Conservation (phyloP, 108 stramenopile species). For the Ochromonas danica region DNA sequence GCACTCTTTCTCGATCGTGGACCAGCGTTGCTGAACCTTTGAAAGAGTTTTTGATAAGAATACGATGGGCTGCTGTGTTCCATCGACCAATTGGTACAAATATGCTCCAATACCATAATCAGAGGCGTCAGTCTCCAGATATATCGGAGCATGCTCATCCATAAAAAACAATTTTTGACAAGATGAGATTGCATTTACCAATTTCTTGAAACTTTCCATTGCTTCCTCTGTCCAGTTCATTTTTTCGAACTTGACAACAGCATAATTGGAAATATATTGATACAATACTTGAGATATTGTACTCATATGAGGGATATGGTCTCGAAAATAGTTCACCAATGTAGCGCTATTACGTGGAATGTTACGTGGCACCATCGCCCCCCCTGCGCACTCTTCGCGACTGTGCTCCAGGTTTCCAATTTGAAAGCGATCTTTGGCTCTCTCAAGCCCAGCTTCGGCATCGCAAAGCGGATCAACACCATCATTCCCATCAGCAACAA, state of each 20-base stretch:
- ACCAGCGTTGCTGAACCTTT: constrained; percentile 14
- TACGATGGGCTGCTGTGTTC: constrained; percentile 13
- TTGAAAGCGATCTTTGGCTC: constrained; percentile 23
- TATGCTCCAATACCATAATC: constrained; percentile 16
- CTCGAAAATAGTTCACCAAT: constrained; percentile 20
- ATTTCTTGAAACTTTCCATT: constrained; percentile 17
- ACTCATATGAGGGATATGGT: constrained; percentile 15
- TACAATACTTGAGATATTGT: constrained; percentile 17
- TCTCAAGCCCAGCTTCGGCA: background rate
- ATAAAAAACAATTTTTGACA: constrained; percentile 18
- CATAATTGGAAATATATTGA: constrained; percentile 17
- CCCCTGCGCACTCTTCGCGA: background rate
- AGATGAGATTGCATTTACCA: constrained; percentile 16
- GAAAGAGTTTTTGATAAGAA: constrained; percentile 17
- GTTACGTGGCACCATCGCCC: no score
- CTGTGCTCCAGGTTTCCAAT: constrained; percentile 11
- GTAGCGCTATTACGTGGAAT: background rate
- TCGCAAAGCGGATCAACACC: no score
- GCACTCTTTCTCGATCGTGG: constrained; percentile 13
- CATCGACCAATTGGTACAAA: constrained; percentile 15
- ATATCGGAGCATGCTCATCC: constrained; percentile 14
- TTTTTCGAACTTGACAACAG: constrained; percentile 16
- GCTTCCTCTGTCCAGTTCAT: constrained; percentile 14
- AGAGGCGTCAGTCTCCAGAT: constrained; percentile 13
- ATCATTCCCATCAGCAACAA: no score